A percentile compares a stretch with the other conserved stretches of the same genome.
These are phyloP conservation scores for Artemisia tridentata DNA, from an alignment of 129 eudicot genomes.

Conservation along the genomic window DNA sequence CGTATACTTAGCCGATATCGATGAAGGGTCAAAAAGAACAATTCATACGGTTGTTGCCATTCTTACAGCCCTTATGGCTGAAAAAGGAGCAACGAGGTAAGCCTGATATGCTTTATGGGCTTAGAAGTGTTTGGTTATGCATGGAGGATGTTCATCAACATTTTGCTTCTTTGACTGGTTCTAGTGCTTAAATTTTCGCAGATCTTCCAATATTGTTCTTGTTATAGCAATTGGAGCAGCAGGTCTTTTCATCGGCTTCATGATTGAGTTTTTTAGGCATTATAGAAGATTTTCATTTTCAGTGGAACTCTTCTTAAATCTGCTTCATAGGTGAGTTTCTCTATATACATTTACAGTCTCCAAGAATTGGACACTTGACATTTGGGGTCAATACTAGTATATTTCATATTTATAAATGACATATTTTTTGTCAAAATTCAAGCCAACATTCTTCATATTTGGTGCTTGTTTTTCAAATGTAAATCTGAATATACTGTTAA, in stretches of 20 bases:
- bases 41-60: constrained; percentile 83
- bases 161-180: not conserved
- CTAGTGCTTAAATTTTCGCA: constrained; percentile 31
- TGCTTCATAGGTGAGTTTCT: constrained; percentile 48
- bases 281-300: constrained; percentile 52
- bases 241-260: constrained; percentile 72
- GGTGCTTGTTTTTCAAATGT: not conserved
- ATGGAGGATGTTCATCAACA: not conserved
- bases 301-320: constrained; percentile 42
- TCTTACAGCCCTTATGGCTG: constrained; percentile 91
- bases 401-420: not conserved
- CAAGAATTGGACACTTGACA: constrained; percentile 6
- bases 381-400: constrained; percentile 11
- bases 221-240: constrained; percentile 77
- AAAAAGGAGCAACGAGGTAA: constrained; percentile 81
- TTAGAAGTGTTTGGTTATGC: constrained; percentile 3
- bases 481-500: not conserved
- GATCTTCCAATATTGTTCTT: constrained; percentile 69
- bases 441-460: constrained; percentile 5
- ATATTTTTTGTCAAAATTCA: not conserved
- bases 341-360: not conserved
- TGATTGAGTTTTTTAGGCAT: constrained; percentile 59
- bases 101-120: not conserved
- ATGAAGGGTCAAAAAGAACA: constrained; percentile 82
- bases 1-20: constrained; percentile 74